phyloP scores from a whole-genome alignment of 805 yeast genomes.

The Yamadazyma insecticola region DNA sequence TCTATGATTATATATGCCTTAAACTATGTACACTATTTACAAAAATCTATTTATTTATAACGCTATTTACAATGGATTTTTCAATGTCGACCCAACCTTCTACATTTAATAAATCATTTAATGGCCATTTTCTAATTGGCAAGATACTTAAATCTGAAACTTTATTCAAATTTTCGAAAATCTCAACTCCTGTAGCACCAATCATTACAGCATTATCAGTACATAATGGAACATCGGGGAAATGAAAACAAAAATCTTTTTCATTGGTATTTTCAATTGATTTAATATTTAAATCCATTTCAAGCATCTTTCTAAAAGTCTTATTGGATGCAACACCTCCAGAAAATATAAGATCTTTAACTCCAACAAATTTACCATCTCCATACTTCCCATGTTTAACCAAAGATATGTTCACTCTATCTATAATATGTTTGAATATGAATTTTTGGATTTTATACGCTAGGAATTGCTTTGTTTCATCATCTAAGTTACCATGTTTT shows the following conservation, averaged over 20 bases:
- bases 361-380: conserved; percentile 37
- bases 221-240: conserved; percentile 70
- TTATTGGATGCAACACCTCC: conserved; percentile 93
- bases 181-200: conserved; percentile 94
- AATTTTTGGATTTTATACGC: conserved; percentile 60
- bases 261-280: conserved; percentile 5
- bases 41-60: neutral
- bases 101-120: conserved; percentile 44
- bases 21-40: conserved; percentile 5
- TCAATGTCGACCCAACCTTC: conserved; percentile 47
- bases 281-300: conserved; percentile 26
- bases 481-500: conserved; percentile 4
- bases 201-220: conserved; percentile 97
- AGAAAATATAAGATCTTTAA: conserved; percentile 66
- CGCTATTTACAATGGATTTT: conserved; percentile 5
- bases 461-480: conserved; percentile 41
- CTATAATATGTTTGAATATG: conserved; percentile 67
- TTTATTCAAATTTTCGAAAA: conserved; percentile 51
- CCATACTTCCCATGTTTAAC: conserved; percentile 29
- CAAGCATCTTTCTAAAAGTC: conserved; percentile 47
- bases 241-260: conserved; percentile 39
- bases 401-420: conserved; percentile 54
- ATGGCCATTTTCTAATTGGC: conserved; percentile 85
- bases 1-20: too few species aligned
- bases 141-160: conserved; percentile 49